These are phyloP conservation scores for Termitomyces heimii DNA, from an alignment of 768 basidiomycete genomes.

Conservation along the genomic window DNA sequence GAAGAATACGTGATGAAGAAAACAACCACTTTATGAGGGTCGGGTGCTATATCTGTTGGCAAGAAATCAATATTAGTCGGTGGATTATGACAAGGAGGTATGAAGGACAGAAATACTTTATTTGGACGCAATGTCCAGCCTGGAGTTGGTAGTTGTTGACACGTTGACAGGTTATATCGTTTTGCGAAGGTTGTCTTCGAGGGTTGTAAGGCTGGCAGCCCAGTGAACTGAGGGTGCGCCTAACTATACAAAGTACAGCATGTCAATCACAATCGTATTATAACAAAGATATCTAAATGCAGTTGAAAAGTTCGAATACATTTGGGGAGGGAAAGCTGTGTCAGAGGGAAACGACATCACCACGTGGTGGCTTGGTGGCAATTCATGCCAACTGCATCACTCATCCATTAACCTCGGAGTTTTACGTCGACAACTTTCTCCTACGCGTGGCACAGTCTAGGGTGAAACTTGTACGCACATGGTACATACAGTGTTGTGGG, in stretches of 20 bases:
- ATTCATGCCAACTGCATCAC: neutral
- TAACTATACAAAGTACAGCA: neutral
- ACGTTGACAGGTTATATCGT: too few relatives aligned
- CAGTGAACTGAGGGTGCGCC: neutral
- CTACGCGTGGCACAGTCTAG: neutral
- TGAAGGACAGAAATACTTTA: neutral
- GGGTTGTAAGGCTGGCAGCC: neutral
- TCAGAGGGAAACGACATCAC: too few relatives aligned
- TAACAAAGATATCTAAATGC: conserved; percentile 3
- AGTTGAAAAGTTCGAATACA: neutral
- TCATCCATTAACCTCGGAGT: neutral
- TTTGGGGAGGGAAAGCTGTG: conserved; percentile 1
- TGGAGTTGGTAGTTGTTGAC: neutral
- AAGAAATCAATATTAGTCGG: neutral
- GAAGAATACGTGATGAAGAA: neutral
- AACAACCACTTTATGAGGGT: neutral
- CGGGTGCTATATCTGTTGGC: neutral
- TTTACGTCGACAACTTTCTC: neutral
- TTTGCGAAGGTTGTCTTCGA: too few relatives aligned
- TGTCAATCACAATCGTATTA: conserved; percentile 12
- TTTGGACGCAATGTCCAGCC: neutral
- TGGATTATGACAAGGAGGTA: neutral
- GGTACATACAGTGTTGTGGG: too few relatives aligned
- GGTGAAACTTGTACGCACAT: neutral
- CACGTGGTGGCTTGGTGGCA: too few relatives aligned